These are phyloP conservation scores for Macrocybe gigantea DNA, from an alignment of 768 basidiomycete genomes.

Conservation along the genomic window DNA sequence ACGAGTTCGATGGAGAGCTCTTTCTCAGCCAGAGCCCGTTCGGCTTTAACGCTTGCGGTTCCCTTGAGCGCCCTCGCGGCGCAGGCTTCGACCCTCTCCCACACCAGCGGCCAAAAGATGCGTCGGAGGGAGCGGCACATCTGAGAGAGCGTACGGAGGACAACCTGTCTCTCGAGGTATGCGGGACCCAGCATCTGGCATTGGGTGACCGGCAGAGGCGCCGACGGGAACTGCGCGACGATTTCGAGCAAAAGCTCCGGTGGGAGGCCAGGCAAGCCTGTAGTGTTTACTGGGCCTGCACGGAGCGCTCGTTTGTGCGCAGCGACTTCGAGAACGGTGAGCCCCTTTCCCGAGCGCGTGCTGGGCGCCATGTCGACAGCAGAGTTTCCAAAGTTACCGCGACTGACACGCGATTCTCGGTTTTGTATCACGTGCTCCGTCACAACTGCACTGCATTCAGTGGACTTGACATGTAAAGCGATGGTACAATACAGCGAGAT, in stretches of 20 bases:
- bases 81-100: slow-evolving; percentile 14
- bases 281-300: slow-evolving; percentile 11
- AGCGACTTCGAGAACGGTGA: neutral
- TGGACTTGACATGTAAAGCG: no score
- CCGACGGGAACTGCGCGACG: slow-evolving; percentile 10
- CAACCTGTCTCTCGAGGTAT: slow-evolving; percentile 5
- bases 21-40: neutral
- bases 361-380: neutral
- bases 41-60: neutral
- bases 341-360: slow-evolving; percentile 1
- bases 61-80: neutral
- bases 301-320: slow-evolving; percentile 2
- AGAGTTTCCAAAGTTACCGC: no score
- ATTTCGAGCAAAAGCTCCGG: slow-evolving; percentile 20
- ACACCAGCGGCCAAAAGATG: slow-evolving; percentile 10
- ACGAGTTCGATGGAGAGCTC: slow-evolving; percentile 8
- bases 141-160: slow-evolving; percentile 13
- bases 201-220: slow-evolving; percentile 8
- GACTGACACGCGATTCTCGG: no score
- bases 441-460: no score
- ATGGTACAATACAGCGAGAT: no score
- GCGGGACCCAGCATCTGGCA: neutral
- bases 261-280: slow-evolving; percentile 14
- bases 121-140: slow-evolving; percentile 13
- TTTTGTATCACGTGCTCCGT: no score